These are phyloP conservation scores for Porpolomopsis calyptriformis DNA, from an alignment of 768 basidiomycete genomes.

Conservation along the genomic window DNA sequence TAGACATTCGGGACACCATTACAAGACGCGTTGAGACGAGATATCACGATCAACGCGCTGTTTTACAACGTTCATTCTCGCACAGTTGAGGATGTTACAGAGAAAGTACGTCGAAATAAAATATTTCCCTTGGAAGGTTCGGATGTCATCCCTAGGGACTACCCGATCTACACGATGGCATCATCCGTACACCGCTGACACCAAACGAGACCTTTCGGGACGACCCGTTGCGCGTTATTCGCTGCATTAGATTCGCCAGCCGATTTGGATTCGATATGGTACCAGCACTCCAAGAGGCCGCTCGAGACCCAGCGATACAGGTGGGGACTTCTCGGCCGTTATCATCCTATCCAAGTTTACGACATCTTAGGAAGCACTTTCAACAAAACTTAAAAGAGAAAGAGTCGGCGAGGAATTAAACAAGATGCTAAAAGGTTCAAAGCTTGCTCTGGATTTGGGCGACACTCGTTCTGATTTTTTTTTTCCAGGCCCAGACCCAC, in stretches of 20 bases:
- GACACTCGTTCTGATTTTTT: slow-evolving; percentile 2
- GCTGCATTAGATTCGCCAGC: slow-evolving; percentile 86
- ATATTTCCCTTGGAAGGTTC: background rate
- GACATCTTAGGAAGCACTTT: slow-evolving; percentile 45
- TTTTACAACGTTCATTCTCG: slow-evolving; percentile 93
- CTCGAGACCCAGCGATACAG: slow-evolving; percentile 52
- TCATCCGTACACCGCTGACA: slow-evolving; percentile 81
- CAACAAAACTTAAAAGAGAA: slow-evolving; percentile 80
- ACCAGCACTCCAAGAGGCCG: slow-evolving; percentile 52
- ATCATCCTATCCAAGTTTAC: slow-evolving; percentile 17
- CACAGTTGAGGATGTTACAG: slow-evolving; percentile 77
- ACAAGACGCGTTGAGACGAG: slow-evolving; percentile 83
- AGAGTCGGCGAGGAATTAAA: slow-evolving; percentile 84
- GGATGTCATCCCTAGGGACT: slow-evolving; percentile 47
- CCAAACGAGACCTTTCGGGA: slow-evolving; percentile 85
- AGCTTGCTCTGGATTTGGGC: background rate
- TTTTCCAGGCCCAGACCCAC: slow-evolving; percentile 57
- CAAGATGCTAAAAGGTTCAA: slow-evolving; percentile 83
- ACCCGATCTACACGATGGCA: slow-evolving; percentile 65
- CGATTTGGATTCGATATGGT: slow-evolving; percentile 79
- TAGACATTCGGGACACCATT: slow-evolving; percentile 87
- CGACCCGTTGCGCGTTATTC: slow-evolving; percentile 86
- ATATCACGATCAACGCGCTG: slow-evolving; percentile 90
- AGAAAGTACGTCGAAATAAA: slow-evolving; percentile 39
- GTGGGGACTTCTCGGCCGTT: slow-evolving; percentile 23